Base-by-base conservation (phyloP, 768 basidiomycete genomes). In the Chalciporus piperatus region DNA sequence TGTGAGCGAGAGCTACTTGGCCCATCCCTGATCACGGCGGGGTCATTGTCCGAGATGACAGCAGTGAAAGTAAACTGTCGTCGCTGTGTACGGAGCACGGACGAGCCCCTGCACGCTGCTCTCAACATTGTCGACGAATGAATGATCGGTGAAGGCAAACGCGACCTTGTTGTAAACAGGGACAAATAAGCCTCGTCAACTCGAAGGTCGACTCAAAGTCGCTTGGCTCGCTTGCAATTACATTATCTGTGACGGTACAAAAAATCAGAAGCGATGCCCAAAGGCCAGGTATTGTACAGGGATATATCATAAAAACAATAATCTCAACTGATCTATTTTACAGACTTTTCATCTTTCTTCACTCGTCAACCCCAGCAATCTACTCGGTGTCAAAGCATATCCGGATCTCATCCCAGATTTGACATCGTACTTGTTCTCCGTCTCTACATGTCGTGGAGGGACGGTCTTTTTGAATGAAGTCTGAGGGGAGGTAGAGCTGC, bases 401-500 rank as follows among this genome's bases (percentile, higher is more conserved):
- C 37, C 45, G 3, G 49, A 6, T 4, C 19, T 22, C 10, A n/a
- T 20, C 23, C 32, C 39, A 17, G 33, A 9, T 1, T 33, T 25
- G 17, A 27, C 16, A 39, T 25, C 13, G 14, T 45, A 45, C 23
- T 12, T 40, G 9, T 35, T 17, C 9, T n/a, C 25, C 30, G 12
- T 22, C 16, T 25, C 45, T 35, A 8, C 33, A 9, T 40, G 44
- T 13, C 41, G 58, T 4, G 8, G 28, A 28, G 44, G 17, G 6
- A 19, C 22, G 1, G 17, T 10, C 7, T 25, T 38, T 9, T 48
- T 48, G 16, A 41, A 28, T 7, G 48, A 38, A 9, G 47, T 28
- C n/a, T 51, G 64, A 11, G 61, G 22, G 8, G 65, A 63, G 4
- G 52, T 56, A 22, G 41, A 76, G 1, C 75, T 71, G 57, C 80